phyloP scores from a whole-genome alignment of 1,284 basidiomycete genomes.

The Microbotryum intermedium region DNA sequence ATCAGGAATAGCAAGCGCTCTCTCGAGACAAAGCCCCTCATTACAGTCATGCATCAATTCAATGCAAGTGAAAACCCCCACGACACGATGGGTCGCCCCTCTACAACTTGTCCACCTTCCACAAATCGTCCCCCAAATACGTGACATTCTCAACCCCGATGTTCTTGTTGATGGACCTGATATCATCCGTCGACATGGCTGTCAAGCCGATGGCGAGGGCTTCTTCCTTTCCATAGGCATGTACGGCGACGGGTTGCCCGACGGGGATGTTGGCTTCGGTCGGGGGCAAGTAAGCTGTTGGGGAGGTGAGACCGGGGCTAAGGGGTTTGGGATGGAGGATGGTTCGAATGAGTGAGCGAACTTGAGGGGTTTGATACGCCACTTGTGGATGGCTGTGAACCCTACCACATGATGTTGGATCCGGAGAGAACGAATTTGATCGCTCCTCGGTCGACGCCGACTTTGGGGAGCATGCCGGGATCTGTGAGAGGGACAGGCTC shows the following conservation, averaged over 20 bases:
- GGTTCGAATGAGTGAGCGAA: neutral
- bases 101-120: constrained; percentile 59
- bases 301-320: constrained; percentile 78
- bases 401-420: constrained; percentile 44
- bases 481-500: constrained; percentile 47
- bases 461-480: constrained; percentile 77
- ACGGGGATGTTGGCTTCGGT: constrained; percentile 58
- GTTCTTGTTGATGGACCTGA: constrained; percentile 79
- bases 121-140: constrained; percentile 83
- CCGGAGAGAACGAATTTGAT: constrained; percentile 87
- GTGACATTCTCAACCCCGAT: constrained; percentile 80
- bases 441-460: constrained; percentile 89
- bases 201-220: constrained; percentile 80
- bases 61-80: no score
- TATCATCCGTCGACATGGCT: constrained; percentile 77
- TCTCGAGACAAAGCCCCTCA: no score
- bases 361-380: neutral
- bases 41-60: no score
- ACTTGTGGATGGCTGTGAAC: no score
- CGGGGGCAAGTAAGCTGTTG: constrained; percentile 79
- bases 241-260: constrained; percentile 70
- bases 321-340: neutral
- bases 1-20: no score
- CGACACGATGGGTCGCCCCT: no score
- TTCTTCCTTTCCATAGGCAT: constrained; percentile 93